Evolutionary conservation across 176 grass and related monocot species (phyloP).

Genomic region (Zea luxurians): DNA sequence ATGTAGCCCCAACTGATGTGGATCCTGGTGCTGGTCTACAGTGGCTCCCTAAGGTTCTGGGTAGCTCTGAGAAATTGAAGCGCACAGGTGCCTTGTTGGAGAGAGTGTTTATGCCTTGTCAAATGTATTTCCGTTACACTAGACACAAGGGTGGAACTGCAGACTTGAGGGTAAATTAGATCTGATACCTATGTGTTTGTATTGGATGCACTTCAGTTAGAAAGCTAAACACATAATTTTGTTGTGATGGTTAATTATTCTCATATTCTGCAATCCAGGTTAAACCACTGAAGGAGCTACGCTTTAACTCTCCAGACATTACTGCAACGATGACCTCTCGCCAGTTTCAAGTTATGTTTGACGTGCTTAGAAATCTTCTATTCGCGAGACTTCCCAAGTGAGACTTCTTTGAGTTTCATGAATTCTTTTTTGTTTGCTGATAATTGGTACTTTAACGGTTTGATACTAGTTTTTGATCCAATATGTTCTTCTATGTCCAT

Average conservation of each 20-base stretch:
- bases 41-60: conserved; percentile 81
- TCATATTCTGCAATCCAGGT: conserved; percentile 52
- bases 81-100: conserved; percentile 94
- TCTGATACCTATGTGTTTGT: not conserved
- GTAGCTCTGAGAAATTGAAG: conserved; percentile 83
- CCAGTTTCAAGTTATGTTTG: conserved; percentile 98
- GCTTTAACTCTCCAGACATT: conserved; percentile 95
- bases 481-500: not conserved
- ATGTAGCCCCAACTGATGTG: conserved; percentile 98
- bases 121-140: conserved; percentile 96
- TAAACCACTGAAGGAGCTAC: conserved; percentile 89
- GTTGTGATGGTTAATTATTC: conserved; percentile 31
- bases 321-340: conserved; percentile 97
- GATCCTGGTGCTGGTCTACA: conserved; percentile 98
- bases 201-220: conserved; percentile 22
- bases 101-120: conserved; percentile 97
- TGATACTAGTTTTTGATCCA: conserved; percentile 1
- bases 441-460: conserved; percentile 16
- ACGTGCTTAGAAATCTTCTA: conserved; percentile 95
- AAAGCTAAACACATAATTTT: conserved; percentile 39
- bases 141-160: conserved; percentile 96
- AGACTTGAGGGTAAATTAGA: conserved; percentile 78
- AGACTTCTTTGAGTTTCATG: conserved; percentile 45
- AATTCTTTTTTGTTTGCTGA: not conserved
- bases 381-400: conserved; percentile 89